A percentile compares a stretch with the other conserved stretches of the same genome.
phyloP scores from a whole-genome alignment of 2,329 filamentous ascomycete genomes.

The Claviceps humidiphila region DNA sequence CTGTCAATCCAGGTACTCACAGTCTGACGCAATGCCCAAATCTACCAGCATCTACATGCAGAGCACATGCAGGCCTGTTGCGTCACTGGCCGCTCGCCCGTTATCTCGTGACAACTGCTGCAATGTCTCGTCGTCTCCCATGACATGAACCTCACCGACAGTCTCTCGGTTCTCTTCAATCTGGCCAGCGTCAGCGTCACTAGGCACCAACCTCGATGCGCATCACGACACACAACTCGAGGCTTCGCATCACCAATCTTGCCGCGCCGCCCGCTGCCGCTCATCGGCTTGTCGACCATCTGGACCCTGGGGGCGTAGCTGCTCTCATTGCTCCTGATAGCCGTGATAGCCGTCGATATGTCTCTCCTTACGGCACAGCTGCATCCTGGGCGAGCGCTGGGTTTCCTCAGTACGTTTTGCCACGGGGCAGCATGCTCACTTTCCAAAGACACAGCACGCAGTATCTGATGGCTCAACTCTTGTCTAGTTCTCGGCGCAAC shows the following conservation, averaged over 20 bases:
- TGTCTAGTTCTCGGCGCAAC: constrained; percentile 70
- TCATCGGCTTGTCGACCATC: neutral
- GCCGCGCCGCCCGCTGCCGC: neutral
- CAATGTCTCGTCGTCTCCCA: neutral
- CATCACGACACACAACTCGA: neutral
- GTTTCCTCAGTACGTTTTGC: constrained; percentile 37
- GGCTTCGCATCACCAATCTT: neutral
- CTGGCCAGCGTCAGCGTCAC: neutral
- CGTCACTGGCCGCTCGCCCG: too few relatives aligned
- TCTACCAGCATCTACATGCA: too few relatives aligned
- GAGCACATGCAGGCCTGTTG: too few relatives aligned
- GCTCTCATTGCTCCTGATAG: neutral
- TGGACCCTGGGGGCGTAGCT: neutral
- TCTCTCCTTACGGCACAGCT: constrained; percentile 48
- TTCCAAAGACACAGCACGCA: neutral
- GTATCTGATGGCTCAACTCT: neutral
- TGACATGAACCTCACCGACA: neutral
- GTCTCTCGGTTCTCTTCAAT: neutral
- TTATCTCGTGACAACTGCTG: neutral
- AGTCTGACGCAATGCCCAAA: too few relatives aligned
- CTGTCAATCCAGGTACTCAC: too few relatives aligned
- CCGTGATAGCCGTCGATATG: constrained; percentile 17
- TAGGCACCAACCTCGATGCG: neutral
- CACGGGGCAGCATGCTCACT: neutral
- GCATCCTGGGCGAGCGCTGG: constrained; percentile 50